Base-by-base conservation (phyloP, 129 eudicot genomes). In the Apium graveolens region DNA sequence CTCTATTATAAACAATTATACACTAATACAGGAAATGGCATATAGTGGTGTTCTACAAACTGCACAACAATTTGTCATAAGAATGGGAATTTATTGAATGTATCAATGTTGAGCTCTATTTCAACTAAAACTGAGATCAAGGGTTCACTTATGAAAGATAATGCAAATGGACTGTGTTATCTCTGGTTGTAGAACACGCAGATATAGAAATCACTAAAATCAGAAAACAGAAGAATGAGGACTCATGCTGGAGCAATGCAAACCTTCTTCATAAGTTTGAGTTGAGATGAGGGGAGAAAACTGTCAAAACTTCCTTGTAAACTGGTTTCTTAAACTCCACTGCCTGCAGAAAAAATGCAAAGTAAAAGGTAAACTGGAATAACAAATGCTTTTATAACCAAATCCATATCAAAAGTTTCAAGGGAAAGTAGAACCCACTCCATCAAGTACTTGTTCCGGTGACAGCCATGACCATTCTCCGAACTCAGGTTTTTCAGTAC, bases 391-490 rank as follows among this genome's bases (percentile, higher is more conserved):
- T 13, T 34, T 17, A 20, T 3, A 53, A 34, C 53, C 5, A 24
- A 37, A 3, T 71, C 74, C 46, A 71, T 14, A 78, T 41, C 70
- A 69, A 37, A 7, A 79, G 20, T 31, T 16, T 34, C 5, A 53
- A 20, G 75, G 34, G 63, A 78, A 69, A 39, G 72, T 69, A 44
- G 78, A 73, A 90, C 97, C 55, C 68, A 95, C 98, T 4, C 45
- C 91, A 18, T 92, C 90, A 78, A 92, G 41, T 38, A 96, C 89
- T 90, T 88, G 82, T 79, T 92, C 95, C 0, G 99, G 96, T 35
- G 97, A 88, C 87, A 92, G 82, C 99, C 99, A 96, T 57, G 95
- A 69, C 99, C 99, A 96, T 74, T 92, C 85, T 62, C 97, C 96
- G 80, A 96, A 96, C 83, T 96, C 99, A 0, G 99, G 76, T 81